Conservation (phyloP, 2,329 filamentous ascomycete species). For the Ophiostoma quercus region DNA sequence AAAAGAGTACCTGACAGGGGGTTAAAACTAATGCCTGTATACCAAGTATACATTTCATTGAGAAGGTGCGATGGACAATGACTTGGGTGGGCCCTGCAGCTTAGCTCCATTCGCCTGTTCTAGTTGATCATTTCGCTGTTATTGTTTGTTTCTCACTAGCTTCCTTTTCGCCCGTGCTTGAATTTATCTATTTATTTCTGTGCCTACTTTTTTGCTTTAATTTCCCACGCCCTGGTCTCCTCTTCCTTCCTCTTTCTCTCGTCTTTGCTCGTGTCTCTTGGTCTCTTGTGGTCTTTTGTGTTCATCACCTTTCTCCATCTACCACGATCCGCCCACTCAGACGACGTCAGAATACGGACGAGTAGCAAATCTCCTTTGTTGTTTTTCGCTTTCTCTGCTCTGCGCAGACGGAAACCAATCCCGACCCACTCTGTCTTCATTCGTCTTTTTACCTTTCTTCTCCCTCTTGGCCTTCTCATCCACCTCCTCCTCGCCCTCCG, state of each 20-base stretch:
- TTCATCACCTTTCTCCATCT: constrained; percentile 11
- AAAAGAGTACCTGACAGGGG: no score
- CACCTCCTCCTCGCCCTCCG: background rate
- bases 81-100: background rate
- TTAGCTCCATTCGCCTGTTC: constrained; percentile 6
- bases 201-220: constrained; percentile 15
- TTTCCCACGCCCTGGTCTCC: constrained; percentile 19
- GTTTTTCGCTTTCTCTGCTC: background rate
- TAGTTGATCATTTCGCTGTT: background rate
- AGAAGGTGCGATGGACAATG: constrained; percentile 4
- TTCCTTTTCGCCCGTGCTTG: constrained; percentile 14
- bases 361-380: constrained; percentile 1
- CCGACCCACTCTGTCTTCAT: background rate
- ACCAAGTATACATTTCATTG: background rate
- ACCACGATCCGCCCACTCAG: background rate
- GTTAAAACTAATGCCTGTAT: no score
- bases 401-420: constrained; percentile 1
- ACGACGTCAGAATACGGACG: background rate
- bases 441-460: background rate
- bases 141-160: background rate
- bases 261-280: background rate
- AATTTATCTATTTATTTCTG: constrained; percentile 17
- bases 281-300: background rate
- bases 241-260: constrained; percentile 9
- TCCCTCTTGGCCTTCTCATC: background rate